Conservation (phyloP, 352 stramenopile genomes). For the Globisporangium solare region DNA sequence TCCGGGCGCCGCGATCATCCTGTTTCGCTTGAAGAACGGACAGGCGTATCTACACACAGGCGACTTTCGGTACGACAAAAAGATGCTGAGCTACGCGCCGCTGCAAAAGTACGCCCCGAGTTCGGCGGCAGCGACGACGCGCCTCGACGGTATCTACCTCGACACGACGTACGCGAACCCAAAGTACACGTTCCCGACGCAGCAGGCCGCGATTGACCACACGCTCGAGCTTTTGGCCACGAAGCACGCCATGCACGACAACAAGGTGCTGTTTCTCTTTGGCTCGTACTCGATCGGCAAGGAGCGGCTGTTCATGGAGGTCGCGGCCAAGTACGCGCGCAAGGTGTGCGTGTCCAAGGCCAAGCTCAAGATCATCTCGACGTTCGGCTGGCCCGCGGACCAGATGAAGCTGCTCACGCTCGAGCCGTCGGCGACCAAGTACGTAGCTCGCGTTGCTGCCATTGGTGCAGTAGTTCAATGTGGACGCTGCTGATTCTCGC, state of each 20-base stretch:
- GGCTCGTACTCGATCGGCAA: conserved; percentile 97
- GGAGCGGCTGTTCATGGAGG: conserved; percentile 94
- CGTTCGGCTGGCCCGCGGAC: conserved; percentile 79
- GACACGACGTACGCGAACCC: conserved; percentile 97
- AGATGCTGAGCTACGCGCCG: conserved; percentile 60
- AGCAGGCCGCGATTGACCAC: conserved; percentile 68
- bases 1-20: conserved; percentile 93
- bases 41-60: conserved; percentile 91
- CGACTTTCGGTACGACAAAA: conserved; percentile 77
- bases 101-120: conserved; percentile 40
- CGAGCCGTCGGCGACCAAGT: conserved; percentile 66
- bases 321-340: conserved; percentile 69
- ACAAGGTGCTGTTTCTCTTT: conserved; percentile 92
- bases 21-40: conserved; percentile 86
- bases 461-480: too few species aligned
- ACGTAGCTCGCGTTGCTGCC: conserved; percentile 14
- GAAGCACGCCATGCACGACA: conserved; percentile 50
- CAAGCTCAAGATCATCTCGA: conserved; percentile 84
- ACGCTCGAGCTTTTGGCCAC: conserved; percentile 48
- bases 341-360: conserved; percentile 78
- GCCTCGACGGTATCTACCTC: conserved; percentile 88
- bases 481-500: conserved; percentile 1
- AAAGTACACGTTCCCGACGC: conserved; percentile 93
- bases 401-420: conserved; percentile 88
- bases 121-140: conserved; percentile 9